Evolutionary conservation across 1,139 yeast genomes (phyloP).

Genomic region (Hemisphaericaspora lyxosophila): DNA sequence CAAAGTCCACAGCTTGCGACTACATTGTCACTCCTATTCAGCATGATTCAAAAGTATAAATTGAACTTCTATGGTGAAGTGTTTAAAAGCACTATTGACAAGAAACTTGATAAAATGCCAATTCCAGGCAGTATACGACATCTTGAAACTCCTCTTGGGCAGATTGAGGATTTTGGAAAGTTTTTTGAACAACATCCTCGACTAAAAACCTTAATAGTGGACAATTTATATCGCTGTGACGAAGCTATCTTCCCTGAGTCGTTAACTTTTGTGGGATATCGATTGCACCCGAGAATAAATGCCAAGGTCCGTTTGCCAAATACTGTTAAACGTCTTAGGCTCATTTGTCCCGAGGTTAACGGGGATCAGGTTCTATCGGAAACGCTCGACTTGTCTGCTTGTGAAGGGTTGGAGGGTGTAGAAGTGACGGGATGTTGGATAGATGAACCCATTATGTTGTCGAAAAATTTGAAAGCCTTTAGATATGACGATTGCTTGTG

Average conservation of each 20-base stretch:
- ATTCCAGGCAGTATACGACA: neutral
- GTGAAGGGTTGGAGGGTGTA: constrained; percentile 1
- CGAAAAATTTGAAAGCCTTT: neutral
- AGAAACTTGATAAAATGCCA: neutral
- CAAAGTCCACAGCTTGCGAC: constrained; percentile 1
- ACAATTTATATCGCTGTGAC: constrained; percentile 1
- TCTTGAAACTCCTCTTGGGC: neutral
- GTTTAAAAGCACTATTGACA: neutral
- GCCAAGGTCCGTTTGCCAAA: constrained; percentile 1
- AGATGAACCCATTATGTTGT: neutral
- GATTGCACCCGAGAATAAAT: neutral
- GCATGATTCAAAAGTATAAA: neutral
- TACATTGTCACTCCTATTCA: neutral
- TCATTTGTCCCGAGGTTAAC: neutral
- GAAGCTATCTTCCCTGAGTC: neutral
- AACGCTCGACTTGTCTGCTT: neutral
- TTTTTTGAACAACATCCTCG: neutral
- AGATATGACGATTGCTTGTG: neutral
- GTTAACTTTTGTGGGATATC: constrained; percentile 1
- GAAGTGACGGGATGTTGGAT: neutral
- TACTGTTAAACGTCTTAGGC: constrained; percentile 1
- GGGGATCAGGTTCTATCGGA: neutral
- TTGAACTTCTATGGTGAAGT: neutral
- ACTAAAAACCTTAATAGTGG: neutral
- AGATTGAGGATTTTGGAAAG: neutral